These are phyloP conservation scores for Geotrichum aggregatum DNA, from an alignment of 1,139 yeast species.

Conservation along the genomic window DNA sequence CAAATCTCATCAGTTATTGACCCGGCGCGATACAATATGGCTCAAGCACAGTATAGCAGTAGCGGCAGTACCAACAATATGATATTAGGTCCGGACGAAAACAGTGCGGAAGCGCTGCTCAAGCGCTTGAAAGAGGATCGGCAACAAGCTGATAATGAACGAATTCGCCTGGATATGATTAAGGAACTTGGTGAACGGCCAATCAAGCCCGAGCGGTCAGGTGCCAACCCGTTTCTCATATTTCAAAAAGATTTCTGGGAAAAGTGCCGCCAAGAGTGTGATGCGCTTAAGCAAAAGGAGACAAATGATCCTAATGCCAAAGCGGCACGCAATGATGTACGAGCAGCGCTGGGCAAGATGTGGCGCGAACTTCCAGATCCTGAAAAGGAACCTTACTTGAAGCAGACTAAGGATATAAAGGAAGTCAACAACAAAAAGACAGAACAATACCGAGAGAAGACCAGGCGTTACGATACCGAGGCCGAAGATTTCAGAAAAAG, in stretches of 20 bases:
- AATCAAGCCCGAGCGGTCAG: conserved; percentile 39
- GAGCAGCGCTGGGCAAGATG: conserved; percentile 43
- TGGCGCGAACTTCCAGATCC: conserved; percentile 43
- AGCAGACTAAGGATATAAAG: conserved; percentile 37
- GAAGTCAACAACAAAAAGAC: conserved; percentile 37
- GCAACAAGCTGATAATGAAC: conserved; percentile 35
- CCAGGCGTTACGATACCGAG: conserved; percentile 39
- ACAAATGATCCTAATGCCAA: conserved; percentile 35
- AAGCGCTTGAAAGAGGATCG: conserved; percentile 28
- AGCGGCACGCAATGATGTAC: conserved; percentile 44
- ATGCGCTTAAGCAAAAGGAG: conserved; percentile 34
- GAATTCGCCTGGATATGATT: conserved; percentile 37
- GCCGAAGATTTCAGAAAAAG: conserved; percentile 41
- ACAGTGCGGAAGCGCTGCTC: conserved; percentile 23
- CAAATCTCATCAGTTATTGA: conserved; percentile 11
- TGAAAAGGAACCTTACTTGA: conserved; percentile 40
- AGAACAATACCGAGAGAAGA: conserved; percentile 37
- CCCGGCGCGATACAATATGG: background rate
- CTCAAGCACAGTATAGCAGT: background rate
- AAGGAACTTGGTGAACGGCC: conserved; percentile 42
- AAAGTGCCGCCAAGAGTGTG: conserved; percentile 40
- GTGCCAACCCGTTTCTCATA: conserved; percentile 43
- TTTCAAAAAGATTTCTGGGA: conserved; percentile 46
- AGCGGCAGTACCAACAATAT: background rate
- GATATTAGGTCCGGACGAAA: background rate